These are phyloP conservation scores for Allium sativum DNA, from an alignment of 106 monocot species.

Conservation along the genomic window DNA sequence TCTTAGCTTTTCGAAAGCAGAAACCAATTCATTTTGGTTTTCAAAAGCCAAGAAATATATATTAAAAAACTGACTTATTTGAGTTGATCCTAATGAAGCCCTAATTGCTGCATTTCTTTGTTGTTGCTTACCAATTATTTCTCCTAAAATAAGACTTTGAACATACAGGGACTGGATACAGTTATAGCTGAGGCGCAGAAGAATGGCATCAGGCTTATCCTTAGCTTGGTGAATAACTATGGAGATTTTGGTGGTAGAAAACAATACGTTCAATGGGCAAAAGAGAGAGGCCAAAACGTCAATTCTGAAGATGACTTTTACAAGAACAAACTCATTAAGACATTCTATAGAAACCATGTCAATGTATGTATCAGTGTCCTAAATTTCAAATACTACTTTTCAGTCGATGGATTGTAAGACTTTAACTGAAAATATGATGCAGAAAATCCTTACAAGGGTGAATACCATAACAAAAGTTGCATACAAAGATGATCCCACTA, in stretches of 20 bases:
- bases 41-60: no score
- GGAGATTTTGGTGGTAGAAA: slow-evolving; percentile 52
- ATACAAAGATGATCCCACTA: not conserved
- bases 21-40: no score
- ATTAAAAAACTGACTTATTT: no score
- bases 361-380: slow-evolving; percentile 17
- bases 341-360: slow-evolving; percentile 51
- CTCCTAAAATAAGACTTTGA: no score
- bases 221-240: slow-evolving; percentile 52
- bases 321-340: slow-evolving; percentile 33
- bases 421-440: not conserved
- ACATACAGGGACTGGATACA: slow-evolving; percentile 42
- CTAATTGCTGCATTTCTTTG: no score
- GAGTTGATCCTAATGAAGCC: no score
- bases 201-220: slow-evolving; percentile 34
- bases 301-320: slow-evolving; percentile 54
- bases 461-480: slow-evolving; percentile 2
- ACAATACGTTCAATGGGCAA: slow-evolving; percentile 58
- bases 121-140: no score
- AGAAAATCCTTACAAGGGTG: slow-evolving; percentile 1
- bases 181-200: slow-evolving; percentile 42
- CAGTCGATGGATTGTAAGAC: no score
- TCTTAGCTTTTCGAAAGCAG: no score
- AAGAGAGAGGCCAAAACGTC: slow-evolving; percentile 35
- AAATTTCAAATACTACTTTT: no score